These are phyloP conservation scores for Acer saccharum DNA, from an alignment of 345 rosid species.

Conservation along the genomic window DNA sequence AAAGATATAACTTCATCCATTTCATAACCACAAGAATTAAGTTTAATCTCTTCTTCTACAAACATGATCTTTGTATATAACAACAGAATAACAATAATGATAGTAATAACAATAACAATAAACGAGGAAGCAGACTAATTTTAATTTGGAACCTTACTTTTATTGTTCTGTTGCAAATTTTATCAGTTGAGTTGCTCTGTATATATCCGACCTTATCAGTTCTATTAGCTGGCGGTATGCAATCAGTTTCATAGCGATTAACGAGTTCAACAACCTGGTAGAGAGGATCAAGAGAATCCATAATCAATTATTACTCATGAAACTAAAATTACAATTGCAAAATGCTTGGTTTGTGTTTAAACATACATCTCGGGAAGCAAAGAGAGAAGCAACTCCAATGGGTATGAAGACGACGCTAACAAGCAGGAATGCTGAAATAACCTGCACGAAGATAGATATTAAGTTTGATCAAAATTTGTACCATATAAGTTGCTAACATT, in stretches of 20 bases:
- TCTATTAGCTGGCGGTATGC: conserved; percentile 59
- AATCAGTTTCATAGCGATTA: conserved; percentile 71
- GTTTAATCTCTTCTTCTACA: conserved; percentile 1
- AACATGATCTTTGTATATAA: not conserved
- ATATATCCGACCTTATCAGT: conserved; percentile 63
- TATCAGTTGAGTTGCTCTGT: conserved; percentile 40
- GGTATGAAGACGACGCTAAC: conserved; percentile 93
- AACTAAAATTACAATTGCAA: conserved; percentile 5
- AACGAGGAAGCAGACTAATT: not conserved
- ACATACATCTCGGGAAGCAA: conserved; percentile 89
- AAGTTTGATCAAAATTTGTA: not conserved
- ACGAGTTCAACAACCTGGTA: conserved; percentile 87
- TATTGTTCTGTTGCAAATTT: conserved; percentile 54
- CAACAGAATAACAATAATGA: not conserved
- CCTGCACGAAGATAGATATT: conserved; percentile 45
- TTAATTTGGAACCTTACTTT: conserved; percentile 44
- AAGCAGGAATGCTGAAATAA: conserved; percentile 83
- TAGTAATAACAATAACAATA: not conserved
- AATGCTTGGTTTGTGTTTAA: not conserved
- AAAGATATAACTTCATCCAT: not conserved
- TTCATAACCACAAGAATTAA: not conserved
- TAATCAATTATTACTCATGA: conserved; percentile 15
- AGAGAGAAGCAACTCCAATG: conserved; percentile 85
- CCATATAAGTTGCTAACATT: not conserved
- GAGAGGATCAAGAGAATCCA: conserved; percentile 19